Base-by-base conservation (phyloP, 345 rosid species). In the Physaria fendleri region DNA sequence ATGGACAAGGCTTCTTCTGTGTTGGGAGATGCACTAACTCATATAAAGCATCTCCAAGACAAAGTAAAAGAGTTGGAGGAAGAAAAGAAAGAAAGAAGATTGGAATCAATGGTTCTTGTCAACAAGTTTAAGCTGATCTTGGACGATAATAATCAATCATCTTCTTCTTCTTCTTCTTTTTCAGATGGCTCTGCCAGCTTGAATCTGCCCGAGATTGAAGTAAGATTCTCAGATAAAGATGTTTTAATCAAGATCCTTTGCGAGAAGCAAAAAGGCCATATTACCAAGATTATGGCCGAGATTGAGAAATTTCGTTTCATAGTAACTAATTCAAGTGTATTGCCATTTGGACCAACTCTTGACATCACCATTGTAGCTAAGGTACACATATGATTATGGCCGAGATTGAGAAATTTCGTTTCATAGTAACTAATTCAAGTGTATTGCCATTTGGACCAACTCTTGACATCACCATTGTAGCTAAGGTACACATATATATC, bases 1-100 rank as follows among this genome's bases (percentile, higher is more conserved):
- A 85, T 71, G 91, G 97, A 91, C 70, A 91, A 91, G 61, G 90
- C 86, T 73, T 87, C n/a, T n/a, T n/a, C 96, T 14, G 95, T 91
- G 69, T 86, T 91, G 48, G 95, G 85, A 56, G 98, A 82, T 74
- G 78, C 96, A 3, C 78, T 87, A 45, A 81, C 83, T 80, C 83
- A 91, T 80, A 38, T 91, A 81, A 87, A 87, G 61, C 79, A 82
- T 41, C 81, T 91, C 55, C 94, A 91, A 10, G 35, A 32, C 4
- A 10, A 1, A 0, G 13, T 32, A n/a, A 32, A 32, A 32, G 35
- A 32, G 35, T 32, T 9, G 9, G 35, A 32, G 69, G 86, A 91
- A 59, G 75, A 81, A 53, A 78, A 81, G 14, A 73, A 64, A 37
- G 75, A 72, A 78, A 87, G 71, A 40, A 72, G 79, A 24, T 65